Evolutionary conservation across 495 filamentous ascomycete species (phyloP).

Genomic region (Chlorociboria aeruginascens): DNA sequence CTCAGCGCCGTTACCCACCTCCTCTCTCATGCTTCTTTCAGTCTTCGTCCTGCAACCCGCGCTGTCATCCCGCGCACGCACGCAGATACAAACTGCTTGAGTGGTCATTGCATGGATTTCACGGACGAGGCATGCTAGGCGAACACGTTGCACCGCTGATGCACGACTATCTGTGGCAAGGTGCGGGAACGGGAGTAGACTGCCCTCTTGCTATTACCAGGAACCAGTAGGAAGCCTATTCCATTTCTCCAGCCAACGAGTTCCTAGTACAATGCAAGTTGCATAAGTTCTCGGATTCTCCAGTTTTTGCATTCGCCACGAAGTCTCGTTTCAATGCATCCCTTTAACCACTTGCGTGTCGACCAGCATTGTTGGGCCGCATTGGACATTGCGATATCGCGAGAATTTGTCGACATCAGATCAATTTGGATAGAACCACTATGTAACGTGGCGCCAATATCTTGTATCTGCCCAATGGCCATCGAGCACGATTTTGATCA

Average conservation of each 20-base stretch:
- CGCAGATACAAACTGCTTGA: neutral
- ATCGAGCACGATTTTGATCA: constrained; percentile 30
- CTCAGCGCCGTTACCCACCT: too few relatives aligned
- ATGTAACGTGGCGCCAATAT: constrained; percentile 42
- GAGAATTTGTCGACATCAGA: constrained; percentile 16
- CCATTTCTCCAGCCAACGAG: constrained; percentile 15
- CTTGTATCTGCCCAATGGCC: constrained; percentile 26
- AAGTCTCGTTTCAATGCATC: constrained; percentile 9
- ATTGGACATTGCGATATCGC: constrained; percentile 21
- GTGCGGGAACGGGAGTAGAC: constrained; percentile 3
- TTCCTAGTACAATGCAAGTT: constrained; percentile 11
- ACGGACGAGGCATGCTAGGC: constrained; percentile 8
- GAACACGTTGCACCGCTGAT: constrained; percentile 16
- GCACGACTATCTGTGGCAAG: constrained; percentile 3
- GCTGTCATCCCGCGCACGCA: too few relatives aligned
- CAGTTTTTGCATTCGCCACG: constrained; percentile 3
- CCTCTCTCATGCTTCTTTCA: too few relatives aligned
- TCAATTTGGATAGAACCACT: constrained; percentile 24
- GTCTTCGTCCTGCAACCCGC: too few relatives aligned
- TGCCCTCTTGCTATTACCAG: constrained; percentile 14
- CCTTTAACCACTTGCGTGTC: constrained; percentile 22
- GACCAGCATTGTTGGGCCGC: constrained; percentile 23
- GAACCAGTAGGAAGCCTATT: constrained; percentile 18
- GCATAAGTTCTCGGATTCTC: constrained; percentile 11
- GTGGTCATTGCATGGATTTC: neutral